These are phyloP conservation scores for Fusarium sp. DNA, from an alignment of 2,329 filamentous ascomycete species.

Conservation along the genomic window DNA sequence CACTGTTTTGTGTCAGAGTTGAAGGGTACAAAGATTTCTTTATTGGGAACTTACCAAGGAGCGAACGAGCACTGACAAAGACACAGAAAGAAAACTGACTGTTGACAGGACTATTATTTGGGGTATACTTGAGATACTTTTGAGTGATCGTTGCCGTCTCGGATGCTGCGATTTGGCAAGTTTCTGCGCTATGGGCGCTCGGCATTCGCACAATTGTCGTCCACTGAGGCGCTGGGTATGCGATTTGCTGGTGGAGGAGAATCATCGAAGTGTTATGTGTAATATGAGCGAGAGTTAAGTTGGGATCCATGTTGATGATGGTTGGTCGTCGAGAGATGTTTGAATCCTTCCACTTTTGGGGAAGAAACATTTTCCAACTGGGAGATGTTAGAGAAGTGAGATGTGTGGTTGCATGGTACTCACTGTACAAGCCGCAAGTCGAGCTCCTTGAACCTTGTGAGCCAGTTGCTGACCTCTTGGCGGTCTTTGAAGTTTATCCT, in stretches of 20 bases:
- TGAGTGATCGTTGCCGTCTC: conserved; percentile 59
- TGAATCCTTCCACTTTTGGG: conserved; percentile 50
- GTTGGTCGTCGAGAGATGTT: conserved; percentile 43
- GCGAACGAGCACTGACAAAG: conserved; percentile 57
- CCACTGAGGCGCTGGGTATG: conserved; percentile 53
- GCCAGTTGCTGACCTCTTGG: conserved; percentile 55
- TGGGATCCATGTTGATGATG: conserved; percentile 57
- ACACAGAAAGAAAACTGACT: conserved; percentile 59
- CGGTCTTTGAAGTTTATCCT: conserved; percentile 53
- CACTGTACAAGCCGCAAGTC: conserved; percentile 58
- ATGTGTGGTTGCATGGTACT: neutral
- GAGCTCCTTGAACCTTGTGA: conserved; percentile 60
- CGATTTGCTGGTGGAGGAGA: conserved; percentile 60
- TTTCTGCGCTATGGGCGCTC: conserved; percentile 59
- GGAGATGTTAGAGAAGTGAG: neutral
- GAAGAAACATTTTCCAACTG: conserved; percentile 51
- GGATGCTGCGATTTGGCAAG: conserved; percentile 58
- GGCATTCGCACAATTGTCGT: conserved; percentile 49
- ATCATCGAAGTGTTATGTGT: conserved; percentile 64
- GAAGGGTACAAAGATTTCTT: fast-evolving
- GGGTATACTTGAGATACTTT: conserved; percentile 57
- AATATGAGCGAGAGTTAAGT: conserved; percentile 60
- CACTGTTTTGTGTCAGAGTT: neutral
- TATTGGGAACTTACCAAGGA: conserved; percentile 43
- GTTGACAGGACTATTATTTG: conserved; percentile 28